Percentiles rank a stretch among this genome's conserved stretches.
These are phyloP conservation scores for Ilex paraguariensis DNA, from an alignment of 305 asterid species.

Conservation along the genomic window DNA sequence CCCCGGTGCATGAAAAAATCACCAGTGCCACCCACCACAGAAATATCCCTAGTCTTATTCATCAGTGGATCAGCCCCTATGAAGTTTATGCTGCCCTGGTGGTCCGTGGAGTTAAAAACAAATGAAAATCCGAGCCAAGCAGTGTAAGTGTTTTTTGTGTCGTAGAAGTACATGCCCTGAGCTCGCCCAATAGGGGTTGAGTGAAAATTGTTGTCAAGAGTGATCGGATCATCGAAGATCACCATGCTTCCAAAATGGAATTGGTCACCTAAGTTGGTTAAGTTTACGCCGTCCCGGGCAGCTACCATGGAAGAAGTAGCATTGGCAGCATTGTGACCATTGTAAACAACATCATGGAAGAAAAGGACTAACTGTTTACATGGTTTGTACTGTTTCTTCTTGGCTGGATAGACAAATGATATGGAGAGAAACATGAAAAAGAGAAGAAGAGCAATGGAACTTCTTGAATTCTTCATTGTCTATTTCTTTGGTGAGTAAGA, in stretches of 20 bases:
- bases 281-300: neutral
- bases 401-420: neutral
- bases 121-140: constrained; percentile 59
- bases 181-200: constrained; percentile 40
- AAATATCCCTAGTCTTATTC: constrained; percentile 35
- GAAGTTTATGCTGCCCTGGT: constrained; percentile 38
- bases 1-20: constrained; percentile 45
- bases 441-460: neutral
- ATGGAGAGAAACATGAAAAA: neutral
- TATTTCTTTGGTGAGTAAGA: too few relatives aligned
- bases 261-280: neutral
- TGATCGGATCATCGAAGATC: constrained; percentile 6
- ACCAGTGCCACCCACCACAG: constrained; percentile 36
- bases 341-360: constrained; percentile 7
- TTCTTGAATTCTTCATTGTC: too few relatives aligned
- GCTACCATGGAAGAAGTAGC: constrained; percentile 2
- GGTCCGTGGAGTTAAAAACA: constrained; percentile 39
- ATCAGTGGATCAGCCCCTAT: constrained; percentile 47
- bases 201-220: constrained; percentile 13
- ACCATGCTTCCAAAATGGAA: constrained; percentile 4
- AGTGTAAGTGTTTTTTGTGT: constrained; percentile 23
- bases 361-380: neutral
- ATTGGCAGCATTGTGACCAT: neutral
- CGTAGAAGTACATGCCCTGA: constrained; percentile 50
- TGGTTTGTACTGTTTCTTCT: neutral